Conservation (phyloP, 2,329 filamentous ascomycete genomes). For the Clathrospora elynae region DNA sequence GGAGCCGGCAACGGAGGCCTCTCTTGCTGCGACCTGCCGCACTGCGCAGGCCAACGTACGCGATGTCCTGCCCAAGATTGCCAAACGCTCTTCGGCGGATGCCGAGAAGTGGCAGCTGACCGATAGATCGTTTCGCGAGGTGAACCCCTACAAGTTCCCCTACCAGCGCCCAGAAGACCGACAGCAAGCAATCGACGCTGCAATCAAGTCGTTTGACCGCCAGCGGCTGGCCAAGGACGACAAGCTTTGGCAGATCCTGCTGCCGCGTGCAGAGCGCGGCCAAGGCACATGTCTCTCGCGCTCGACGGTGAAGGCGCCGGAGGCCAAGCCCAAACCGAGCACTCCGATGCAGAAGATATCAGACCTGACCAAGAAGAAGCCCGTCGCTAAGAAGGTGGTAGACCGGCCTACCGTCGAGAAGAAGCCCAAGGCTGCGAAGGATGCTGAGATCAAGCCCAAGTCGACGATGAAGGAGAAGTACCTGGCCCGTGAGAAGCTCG, state of each 20-base stretch:
- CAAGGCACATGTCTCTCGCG: constrained; percentile 66
- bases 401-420: constrained; percentile 48
- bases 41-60: constrained; percentile 36
- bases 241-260: constrained; percentile 65
- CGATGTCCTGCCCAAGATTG: constrained; percentile 56
- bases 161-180: constrained; percentile 62
- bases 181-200: constrained; percentile 64
- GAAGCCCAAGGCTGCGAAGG: constrained; percentile 21
- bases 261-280: constrained; percentile 64
- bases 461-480: constrained; percentile 36
- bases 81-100: constrained; percentile 55
- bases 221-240: constrained; percentile 64
- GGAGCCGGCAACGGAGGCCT: constrained; percentile 38
- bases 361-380: constrained; percentile 53
- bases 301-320: constrained; percentile 57
- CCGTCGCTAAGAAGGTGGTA: constrained; percentile 49
- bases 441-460: constrained; percentile 25
- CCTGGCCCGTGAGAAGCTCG: constrained; percentile 25
- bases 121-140: constrained; percentile 64
- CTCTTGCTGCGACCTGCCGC: constrained; percentile 41
- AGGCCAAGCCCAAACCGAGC: constrained; percentile 43
- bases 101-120: constrained; percentile 54
- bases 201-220: constrained; percentile 67
- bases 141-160: constrained; percentile 66
- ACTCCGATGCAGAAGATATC: constrained; percentile 45